Base-by-base conservation (phyloP, 805 yeast genomes). In the Pachysolen tannophilus region DNA sequence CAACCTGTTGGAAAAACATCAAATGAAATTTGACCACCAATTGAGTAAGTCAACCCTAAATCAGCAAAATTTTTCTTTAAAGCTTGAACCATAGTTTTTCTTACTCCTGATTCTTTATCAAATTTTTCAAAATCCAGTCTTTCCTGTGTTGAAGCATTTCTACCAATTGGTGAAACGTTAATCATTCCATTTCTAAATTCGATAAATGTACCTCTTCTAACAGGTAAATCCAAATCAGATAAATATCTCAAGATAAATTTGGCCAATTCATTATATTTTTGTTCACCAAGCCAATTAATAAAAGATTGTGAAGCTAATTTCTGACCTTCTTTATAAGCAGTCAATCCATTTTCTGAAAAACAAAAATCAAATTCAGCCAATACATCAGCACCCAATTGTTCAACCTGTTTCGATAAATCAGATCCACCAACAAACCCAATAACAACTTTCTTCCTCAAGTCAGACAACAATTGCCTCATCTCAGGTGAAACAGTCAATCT, bases 1-100 rank as follows among this genome's bases (percentile, higher is more conserved):
- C 99, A 92, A 56, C 99, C 98, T 45, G 96, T 85, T 69, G 99
- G 99, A 90, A 92, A 92, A 45, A 92, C 97, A 56, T 92, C 99
- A 54, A 92, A 92, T 24, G 97, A 90, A 61, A 92, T 92, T 74
- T 92, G 97, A 51, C 99, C 99, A 63, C 99, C 99, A 47, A 92
- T 92, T 41, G 98, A 92, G 75, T 82, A 92, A 48, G 97, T 90
- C 56, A 92, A 74, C 38, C 81, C 82, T 53, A 69, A 69, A 62
- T 88, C 90, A 39, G 90, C 62, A 72, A 92, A 92, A 54, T 78
- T 75, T 56, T 75, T 74, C 65, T 74, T 83, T 56, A 92, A 73
- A 35, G 95, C 96, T 35, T 64, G 67, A 44, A 92, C 97, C 72
- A 92, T 72, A 42, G 69, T 76, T 52, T 74, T 77, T 76, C 99